These are phyloP conservation scores for Cephalotrichum gorgonifer DNA, from an alignment of 2,329 filamentous ascomycete species.

Conservation along the genomic window DNA sequence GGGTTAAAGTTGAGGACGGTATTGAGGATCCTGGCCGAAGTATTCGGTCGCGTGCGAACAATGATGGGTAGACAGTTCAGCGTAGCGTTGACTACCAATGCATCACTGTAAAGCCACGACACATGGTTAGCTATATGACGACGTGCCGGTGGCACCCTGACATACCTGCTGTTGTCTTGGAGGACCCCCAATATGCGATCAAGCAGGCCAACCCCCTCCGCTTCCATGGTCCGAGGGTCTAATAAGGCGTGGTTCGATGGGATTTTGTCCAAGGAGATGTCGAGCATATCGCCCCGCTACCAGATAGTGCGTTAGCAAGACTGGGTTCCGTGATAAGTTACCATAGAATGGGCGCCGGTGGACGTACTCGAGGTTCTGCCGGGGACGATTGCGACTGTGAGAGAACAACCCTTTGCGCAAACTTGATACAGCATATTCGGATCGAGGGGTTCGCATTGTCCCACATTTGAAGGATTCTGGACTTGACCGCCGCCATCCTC, in stretches of 20 bases:
- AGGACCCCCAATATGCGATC: conserved; percentile 79
- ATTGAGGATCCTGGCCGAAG: conserved; percentile 76
- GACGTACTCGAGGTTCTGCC: conserved; percentile 68
- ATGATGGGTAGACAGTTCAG: conserved; percentile 79
- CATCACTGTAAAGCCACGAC: conserved; percentile 49
- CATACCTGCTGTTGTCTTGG: conserved; percentile 77
- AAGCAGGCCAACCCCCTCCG: conserved; percentile 81
- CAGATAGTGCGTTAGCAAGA: conserved; percentile 6
- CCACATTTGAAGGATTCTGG: conserved; percentile 80
- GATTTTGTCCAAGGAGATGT: conserved; percentile 80
- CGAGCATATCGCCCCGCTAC: conserved; percentile 40
- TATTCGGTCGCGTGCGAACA: conserved; percentile 69
- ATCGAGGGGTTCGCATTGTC: conserved; percentile 67
- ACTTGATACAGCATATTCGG: conserved; percentile 93
- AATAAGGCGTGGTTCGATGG: conserved; percentile 75
- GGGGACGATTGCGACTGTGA: conserved; percentile 81
- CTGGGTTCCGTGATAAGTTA: neutral
- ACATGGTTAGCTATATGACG: neutral
- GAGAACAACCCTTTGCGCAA: conserved; percentile 84
- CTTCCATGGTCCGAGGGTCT: conserved; percentile 72
- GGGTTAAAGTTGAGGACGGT: conserved; percentile 88
- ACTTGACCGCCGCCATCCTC: conserved; percentile 79
- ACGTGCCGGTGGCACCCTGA: neutral
- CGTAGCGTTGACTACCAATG: conserved; percentile 79
- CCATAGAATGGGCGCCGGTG: neutral